A percentile compares a stretch with the other conserved stretches of the same genome.
Evolutionary conservation across 2,329 filamentous ascomycete species (phyloP).

Genomic region (Sarocladium kiliense): DNA sequence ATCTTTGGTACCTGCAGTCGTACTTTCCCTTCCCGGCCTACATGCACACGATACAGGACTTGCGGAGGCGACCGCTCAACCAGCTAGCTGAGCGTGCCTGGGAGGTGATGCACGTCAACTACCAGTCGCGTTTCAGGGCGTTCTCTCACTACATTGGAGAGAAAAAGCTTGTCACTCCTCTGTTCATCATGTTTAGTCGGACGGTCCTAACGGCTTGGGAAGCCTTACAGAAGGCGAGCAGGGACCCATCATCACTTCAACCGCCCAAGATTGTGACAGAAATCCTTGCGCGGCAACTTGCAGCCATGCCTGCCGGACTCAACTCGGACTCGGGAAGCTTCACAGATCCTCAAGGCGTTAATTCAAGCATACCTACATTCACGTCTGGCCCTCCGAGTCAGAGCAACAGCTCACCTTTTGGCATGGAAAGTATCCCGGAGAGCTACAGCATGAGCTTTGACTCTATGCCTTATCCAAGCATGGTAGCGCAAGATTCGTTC

Average conservation of each 20-base stretch:
- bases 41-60: constrained; percentile 30
- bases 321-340: neutral
- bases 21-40: constrained; percentile 37
- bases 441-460: neutral
- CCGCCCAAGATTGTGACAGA: neutral
- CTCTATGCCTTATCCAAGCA: neutral
- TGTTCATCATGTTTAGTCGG: constrained; percentile 11
- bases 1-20: constrained; percentile 29
- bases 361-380: neutral
- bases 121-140: constrained; percentile 1
- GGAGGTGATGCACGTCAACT: constrained; percentile 25
- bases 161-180: neutral
- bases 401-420: neutral
- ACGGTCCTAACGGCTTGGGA: constrained; percentile 8
- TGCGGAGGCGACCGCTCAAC: constrained; percentile 20
- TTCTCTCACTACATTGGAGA: constrained; percentile 9
- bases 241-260: neutral
- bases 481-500: neutral
- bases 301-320: neutral
- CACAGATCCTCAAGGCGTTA: neutral
- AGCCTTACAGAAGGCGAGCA: neutral
- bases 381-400: neutral
- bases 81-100: constrained; percentile 23
- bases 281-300: neutral
- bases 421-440: neutral